These are phyloP conservation scores for Nyssa sinensis DNA, from an alignment of 148 eudicot species.

Conservation along the genomic window DNA sequence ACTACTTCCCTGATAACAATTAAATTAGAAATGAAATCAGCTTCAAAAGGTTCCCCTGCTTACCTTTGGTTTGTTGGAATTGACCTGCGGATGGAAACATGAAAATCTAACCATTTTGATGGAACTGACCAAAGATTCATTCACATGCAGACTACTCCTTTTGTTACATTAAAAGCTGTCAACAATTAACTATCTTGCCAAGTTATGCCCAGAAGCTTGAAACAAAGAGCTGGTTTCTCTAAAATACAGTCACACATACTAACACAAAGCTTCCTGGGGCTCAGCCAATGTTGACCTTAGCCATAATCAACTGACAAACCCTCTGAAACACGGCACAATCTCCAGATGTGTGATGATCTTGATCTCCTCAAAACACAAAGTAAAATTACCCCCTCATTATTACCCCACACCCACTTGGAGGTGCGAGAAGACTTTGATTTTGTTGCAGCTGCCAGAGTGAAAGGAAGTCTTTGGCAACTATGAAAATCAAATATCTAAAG, in stretches of 20 bases:
- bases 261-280: constrained; percentile 12
- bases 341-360: constrained; percentile 89
- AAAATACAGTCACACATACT: constrained; percentile 20
- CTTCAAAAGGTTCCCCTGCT: constrained; percentile 18
- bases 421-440: constrained; percentile 72
- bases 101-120: constrained; percentile 70
- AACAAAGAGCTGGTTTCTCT: constrained; percentile 10
- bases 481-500: constrained; percentile 25
- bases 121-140: constrained; percentile 19
- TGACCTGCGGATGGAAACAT: constrained; percentile 59
- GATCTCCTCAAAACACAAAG: constrained; percentile 73
- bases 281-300: constrained; percentile 44
- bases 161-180: constrained; percentile 14
- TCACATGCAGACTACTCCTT: constrained; percentile 34
- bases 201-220: constrained; percentile 18
- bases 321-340: constrained; percentile 77
- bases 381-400: constrained; percentile 50
- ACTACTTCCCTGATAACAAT: neutral
- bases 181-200: neutral
- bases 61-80: constrained; percentile 69
- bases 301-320: constrained; percentile 90
- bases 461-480: constrained; percentile 41
- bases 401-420: constrained; percentile 85
- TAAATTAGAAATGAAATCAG: constrained; percentile 8
- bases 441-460: constrained; percentile 95